Evolutionary conservation across 768 basidiomycete species (phyloP).

Genomic region (Amanita rimosa): DNA sequence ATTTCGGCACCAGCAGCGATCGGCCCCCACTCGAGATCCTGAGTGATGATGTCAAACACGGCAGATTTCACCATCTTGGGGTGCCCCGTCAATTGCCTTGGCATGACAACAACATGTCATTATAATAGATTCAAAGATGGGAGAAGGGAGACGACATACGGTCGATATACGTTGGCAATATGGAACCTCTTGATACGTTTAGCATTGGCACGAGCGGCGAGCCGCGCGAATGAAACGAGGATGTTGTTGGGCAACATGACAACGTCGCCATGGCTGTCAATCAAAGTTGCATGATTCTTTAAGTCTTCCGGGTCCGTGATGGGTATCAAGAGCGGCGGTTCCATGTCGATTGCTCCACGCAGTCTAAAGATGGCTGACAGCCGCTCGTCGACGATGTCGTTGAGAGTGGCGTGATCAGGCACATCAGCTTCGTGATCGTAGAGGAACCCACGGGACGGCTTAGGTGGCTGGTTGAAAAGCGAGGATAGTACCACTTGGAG

Average conservation of each 20-base stretch:
- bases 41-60: constrained; percentile 75
- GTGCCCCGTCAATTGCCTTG: constrained; percentile 58
- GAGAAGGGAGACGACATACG: constrained; percentile 29
- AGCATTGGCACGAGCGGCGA: constrained; percentile 57
- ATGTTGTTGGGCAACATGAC: constrained; percentile 65
- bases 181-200: constrained; percentile 78
- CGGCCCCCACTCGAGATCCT: constrained; percentile 52
- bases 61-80: constrained; percentile 66
- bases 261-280: constrained; percentile 74
- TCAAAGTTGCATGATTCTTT: constrained; percentile 54
- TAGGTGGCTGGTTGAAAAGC: constrained; percentile 64
- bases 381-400: constrained; percentile 67
- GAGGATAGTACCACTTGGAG: constrained; percentile 69
- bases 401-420: constrained; percentile 61
- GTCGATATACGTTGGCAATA: constrained; percentile 60
- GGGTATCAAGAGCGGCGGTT: constrained; percentile 78
- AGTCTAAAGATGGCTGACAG: constrained; percentile 71
- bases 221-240: constrained; percentile 68
- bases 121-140: not conserved
- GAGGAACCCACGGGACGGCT: constrained; percentile 52
- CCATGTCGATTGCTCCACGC: constrained; percentile 84
- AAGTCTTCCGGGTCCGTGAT: constrained; percentile 52
- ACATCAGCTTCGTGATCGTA: constrained; percentile 65
- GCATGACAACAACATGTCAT: constrained; percentile 2
- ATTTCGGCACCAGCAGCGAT: constrained; percentile 66